These are phyloP conservation scores for Cytospora schulzeri DNA, from an alignment of 2,329 filamentous ascomycete species.

Conservation along the genomic window DNA sequence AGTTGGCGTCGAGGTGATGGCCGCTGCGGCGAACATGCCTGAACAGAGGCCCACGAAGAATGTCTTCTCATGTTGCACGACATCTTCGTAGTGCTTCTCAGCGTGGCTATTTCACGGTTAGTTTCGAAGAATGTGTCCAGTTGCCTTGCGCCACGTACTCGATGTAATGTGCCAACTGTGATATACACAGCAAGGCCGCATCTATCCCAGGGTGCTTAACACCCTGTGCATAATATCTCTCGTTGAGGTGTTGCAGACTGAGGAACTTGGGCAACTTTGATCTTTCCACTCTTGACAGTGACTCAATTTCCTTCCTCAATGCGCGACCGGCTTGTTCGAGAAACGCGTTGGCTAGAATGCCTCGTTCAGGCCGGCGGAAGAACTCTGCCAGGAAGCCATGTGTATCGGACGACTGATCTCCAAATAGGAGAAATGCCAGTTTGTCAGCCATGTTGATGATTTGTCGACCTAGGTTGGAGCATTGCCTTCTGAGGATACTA, in stretches of 20 bases:
- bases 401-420: slow-evolving; percentile 71
- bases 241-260: slow-evolving; percentile 64
- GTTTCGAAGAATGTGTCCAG: not conserved
- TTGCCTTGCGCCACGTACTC: slow-evolving; percentile 50
- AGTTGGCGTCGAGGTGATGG: slow-evolving; percentile 64
- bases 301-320: slow-evolving; percentile 61
- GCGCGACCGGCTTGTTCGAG: slow-evolving; percentile 59
- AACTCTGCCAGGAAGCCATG: slow-evolving; percentile 63
- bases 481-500: slow-evolving; percentile 18
- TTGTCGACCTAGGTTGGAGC: slow-evolving; percentile 32
- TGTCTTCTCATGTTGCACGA: slow-evolving; percentile 51
- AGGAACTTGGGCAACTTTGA: slow-evolving; percentile 63
- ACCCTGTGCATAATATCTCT: slow-evolving; percentile 61
- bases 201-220: slow-evolving; percentile 64
- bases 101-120: slow-evolving; percentile 42
- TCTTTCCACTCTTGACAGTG: slow-evolving; percentile 58
- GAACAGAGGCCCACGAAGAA: slow-evolving; percentile 68
- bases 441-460: slow-evolving; percentile 47
- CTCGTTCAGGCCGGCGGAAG: slow-evolving; percentile 47
- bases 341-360: slow-evolving; percentile 62
- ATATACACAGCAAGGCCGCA: slow-evolving; percentile 64
- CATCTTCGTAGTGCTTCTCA: slow-evolving; percentile 58
- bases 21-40: slow-evolving; percentile 69
- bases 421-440: slow-evolving; percentile 64
- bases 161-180: slow-evolving; percentile 70